Evolutionary conservation across 2,329 filamentous ascomycete genomes (phyloP), one percentile per base, ranked within the genome.

Genomic region (Chrysoporthe deuterocubensis): DNA sequence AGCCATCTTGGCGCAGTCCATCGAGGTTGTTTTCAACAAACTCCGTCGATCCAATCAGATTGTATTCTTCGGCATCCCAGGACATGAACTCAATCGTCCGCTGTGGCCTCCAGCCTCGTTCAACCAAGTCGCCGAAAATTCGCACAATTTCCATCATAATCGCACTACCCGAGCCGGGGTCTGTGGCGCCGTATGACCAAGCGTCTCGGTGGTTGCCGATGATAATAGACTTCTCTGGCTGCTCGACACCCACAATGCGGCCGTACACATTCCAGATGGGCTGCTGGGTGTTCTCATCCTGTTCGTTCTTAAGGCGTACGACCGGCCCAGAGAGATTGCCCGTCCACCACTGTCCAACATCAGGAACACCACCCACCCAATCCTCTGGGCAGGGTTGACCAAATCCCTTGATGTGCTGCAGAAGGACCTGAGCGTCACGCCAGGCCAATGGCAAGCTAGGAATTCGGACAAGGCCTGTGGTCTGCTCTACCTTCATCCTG

Each of bases 21-120:
- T 94, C 89, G 40, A 93, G 83, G 72, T 95, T 90, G 59, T 92
- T 90, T 80, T 99, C 96, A 58, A 99, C 96, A 74, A 92, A 95
- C 78, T 99, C 96, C 1, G 96, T 98, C 13, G 93, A 97, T 9
- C 96, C 96, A 67, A 97, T 92, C 58, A 96, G 82, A 78, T 97
- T 97, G 81, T 97, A 98, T 78, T 95, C 93, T 73, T 91, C 91
- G 4, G 88, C 96, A 77, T 99, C 96, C 96, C 96, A 99, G 44
- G 93, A 97, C 75, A 94, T 94, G 78, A 99, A 98, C 77, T 97
- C 92, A 71, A 99, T 97, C 3, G 93, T 96, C n/a, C 96, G 90
- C 18, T 97, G 83, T 1, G 96, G 96, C 37, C 92, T 87, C 96
- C 96, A 99, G 64, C 94, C 95, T 67, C 89, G 87, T 18, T 84